Percentiles rank a stretch among this genome's conserved stretches.
These are phyloP conservation scores for Xylariaceae sp. DNA, from an alignment of 2,329 filamentous ascomycete genomes.

Conservation along the genomic window DNA sequence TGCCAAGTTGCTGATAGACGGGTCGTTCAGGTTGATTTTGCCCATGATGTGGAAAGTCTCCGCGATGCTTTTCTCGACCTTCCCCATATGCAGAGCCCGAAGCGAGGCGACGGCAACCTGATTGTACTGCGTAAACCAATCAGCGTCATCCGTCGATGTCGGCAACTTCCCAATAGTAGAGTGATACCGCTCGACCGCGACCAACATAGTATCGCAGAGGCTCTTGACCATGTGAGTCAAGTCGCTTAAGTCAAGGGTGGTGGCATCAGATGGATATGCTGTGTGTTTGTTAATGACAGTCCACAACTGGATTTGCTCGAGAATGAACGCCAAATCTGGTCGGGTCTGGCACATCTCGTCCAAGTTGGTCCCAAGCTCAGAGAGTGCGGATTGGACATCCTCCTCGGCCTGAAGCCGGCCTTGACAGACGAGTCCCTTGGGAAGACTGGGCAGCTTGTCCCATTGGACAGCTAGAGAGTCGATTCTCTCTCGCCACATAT, in stretches of 20 bases:
- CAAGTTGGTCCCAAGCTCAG: slow-evolving; percentile 34
- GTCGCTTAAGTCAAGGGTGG: slow-evolving; percentile 24
- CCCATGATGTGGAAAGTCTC: slow-evolving; percentile 16
- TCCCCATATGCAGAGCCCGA: slow-evolving; percentile 50
- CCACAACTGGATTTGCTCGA: slow-evolving; percentile 63
- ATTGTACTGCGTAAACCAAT: slow-evolving; percentile 55
- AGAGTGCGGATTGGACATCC: slow-evolving; percentile 30
- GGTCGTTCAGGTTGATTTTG: slow-evolving; percentile 33
- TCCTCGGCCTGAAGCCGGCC: slow-evolving; percentile 25
- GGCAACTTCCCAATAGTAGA: slow-evolving; percentile 48
- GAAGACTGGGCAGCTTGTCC: slow-evolving; percentile 38
- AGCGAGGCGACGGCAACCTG: slow-evolving; percentile 45
- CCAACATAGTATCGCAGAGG: slow-evolving; percentile 68
- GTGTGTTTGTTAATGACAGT: slow-evolving; percentile 30
- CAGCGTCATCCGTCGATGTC: slow-evolving; percentile 49
- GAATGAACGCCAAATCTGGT: slow-evolving; percentile 55
- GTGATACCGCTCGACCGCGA: slow-evolving; percentile 67
- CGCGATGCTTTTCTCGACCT: slow-evolving; percentile 39
- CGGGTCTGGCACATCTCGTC: slow-evolving; percentile 34
- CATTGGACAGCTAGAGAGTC: slow-evolving; percentile 34
- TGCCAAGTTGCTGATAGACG: slow-evolving; percentile 34
- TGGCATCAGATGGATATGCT: slow-evolving; percentile 2
- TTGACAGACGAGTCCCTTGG: slow-evolving; percentile 40
- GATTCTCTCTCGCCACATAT: slow-evolving; percentile 43
- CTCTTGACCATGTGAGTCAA: slow-evolving; percentile 54